These are phyloP conservation scores for Sordariomycetes sp. DNA, from an alignment of 2,329 filamentous ascomycete genomes.

Conservation along the genomic window DNA sequence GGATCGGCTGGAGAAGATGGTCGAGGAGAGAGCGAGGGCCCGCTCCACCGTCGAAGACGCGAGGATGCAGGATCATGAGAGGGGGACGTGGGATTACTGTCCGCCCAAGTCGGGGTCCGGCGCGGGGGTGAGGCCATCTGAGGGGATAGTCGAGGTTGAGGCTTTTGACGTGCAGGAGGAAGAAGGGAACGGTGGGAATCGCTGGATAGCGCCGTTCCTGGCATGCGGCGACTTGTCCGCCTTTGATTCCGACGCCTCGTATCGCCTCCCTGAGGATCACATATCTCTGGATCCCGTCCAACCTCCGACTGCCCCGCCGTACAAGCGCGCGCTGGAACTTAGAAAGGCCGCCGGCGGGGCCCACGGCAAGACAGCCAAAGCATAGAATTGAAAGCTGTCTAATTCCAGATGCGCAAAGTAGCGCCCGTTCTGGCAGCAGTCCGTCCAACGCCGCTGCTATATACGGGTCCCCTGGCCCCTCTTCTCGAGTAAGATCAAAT, in stretches of 20 bases:
- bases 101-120: constrained; percentile 11
- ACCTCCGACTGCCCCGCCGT: constrained; percentile 90
- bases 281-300: constrained; percentile 86
- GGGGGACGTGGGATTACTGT: constrained; percentile 29
- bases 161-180: constrained; percentile 14
- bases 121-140: constrained; percentile 27
- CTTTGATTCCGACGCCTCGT: constrained; percentile 93
- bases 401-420: not conserved
- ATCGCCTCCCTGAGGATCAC: constrained; percentile 76
- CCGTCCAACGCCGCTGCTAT: not conserved
- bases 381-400: constrained; percentile 7
- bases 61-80: constrained; percentile 32
- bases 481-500: constrained; percentile 29
- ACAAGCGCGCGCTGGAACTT: constrained; percentile 75
- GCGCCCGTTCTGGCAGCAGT: not conserved
- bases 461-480: constrained; percentile 15
- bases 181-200: constrained; percentile 16
- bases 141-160: constrained; percentile 20
- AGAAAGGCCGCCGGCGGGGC: constrained; percentile 65
- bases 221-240: constrained; percentile 94
- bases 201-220: constrained; percentile 92
- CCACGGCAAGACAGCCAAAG: constrained; percentile 54
- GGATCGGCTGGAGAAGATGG: constrained; percentile 38
- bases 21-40: constrained; percentile 26
- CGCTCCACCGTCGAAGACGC: constrained; percentile 28